Percentiles rank a stretch among this genome's conserved stretches.
Evolutionary conservation across 306 rosid species (phyloP).

Genomic region (Rosa multiflora): DNA sequence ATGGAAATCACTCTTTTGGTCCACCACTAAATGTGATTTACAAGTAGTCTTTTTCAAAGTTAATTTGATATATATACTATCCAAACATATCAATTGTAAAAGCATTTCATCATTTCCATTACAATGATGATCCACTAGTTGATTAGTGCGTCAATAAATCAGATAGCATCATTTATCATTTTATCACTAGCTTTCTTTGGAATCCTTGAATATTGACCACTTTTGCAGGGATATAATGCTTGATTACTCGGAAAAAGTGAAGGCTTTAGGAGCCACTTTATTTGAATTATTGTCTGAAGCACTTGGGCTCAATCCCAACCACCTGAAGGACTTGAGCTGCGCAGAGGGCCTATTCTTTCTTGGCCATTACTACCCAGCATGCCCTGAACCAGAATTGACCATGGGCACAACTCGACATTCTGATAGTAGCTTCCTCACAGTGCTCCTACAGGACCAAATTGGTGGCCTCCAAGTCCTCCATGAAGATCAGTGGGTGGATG

Average conservation of each 20-base stretch:
- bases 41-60: too few relatives aligned
- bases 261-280: constrained; percentile 26
- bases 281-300: constrained; percentile 54
- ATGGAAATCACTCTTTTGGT: too few relatives aligned
- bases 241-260: constrained; percentile 39
- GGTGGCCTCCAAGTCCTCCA: constrained; percentile 48
- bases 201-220: background rate
- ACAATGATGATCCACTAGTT: too few relatives aligned
- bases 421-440: constrained; percentile 33
- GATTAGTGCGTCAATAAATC: too few relatives aligned
- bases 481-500: constrained; percentile 38
- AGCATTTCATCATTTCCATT: too few relatives aligned
- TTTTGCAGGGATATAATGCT: constrained; percentile 33
- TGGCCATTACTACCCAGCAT: constrained; percentile 44
- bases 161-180: too few relatives aligned
- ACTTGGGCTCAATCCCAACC: constrained; percentile 28
- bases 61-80: too few relatives aligned
- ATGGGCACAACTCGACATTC: constrained; percentile 39
- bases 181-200: background rate
- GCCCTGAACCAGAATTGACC: constrained; percentile 49
- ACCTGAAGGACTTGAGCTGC: constrained; percentile 35
- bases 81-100: too few relatives aligned
- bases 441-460: constrained; percentile 47
- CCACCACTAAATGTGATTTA: too few relatives aligned
- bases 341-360: constrained; percentile 25